Evolutionary conservation across 208 protist genomes (phyloP).

Genomic region (Vickermania spadyakhi): DNA sequence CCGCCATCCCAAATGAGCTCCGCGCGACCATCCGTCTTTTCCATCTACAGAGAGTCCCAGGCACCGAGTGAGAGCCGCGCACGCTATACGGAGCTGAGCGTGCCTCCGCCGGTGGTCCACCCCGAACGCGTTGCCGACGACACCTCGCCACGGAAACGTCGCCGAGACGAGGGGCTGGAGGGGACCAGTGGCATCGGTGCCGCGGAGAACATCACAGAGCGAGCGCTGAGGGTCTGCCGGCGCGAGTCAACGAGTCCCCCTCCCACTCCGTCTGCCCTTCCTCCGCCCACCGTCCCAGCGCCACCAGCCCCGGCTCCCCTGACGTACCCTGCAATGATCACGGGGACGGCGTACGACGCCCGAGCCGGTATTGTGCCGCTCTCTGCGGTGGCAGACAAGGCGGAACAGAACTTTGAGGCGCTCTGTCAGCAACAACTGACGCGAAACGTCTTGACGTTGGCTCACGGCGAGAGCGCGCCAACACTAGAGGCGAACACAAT

Average conservation of each 20-base stretch:
- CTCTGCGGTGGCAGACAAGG: neutral
- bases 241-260: neutral
- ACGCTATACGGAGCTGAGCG: neutral
- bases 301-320: neutral
- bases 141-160: neutral
- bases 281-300: neutral
- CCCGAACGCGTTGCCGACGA: neutral
- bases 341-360: neutral
- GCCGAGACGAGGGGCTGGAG: neutral
- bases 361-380: neutral
- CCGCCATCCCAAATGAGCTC: constrained; percentile 12
- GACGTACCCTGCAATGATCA: neutral
- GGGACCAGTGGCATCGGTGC: neutral
- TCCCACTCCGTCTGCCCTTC: neutral
- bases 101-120: no score
- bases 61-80: neutral
- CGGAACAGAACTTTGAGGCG: neutral
- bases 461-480: neutral
- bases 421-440: neutral
- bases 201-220: neutral
- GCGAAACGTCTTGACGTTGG: neutral
- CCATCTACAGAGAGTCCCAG: constrained; percentile 62
- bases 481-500: neutral
- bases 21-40: constrained; percentile 52
- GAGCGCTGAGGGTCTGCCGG: neutral